phyloP scores from a whole-genome alignment of 164 flowering plant species.

The Berberis thunbergii region DNA sequence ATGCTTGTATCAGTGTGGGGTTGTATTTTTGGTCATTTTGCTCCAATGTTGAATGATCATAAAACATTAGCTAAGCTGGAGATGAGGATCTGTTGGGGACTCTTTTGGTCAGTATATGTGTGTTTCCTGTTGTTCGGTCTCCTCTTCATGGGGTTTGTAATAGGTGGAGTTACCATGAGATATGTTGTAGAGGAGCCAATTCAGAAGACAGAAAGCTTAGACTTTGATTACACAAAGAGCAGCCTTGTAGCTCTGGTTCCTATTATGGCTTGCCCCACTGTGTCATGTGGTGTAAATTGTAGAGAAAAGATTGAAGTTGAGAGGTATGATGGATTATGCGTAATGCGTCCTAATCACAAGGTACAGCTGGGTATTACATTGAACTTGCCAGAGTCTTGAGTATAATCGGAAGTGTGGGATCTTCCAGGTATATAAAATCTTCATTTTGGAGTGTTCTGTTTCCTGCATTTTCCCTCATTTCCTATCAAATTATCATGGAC shows the following conservation, averaged over 20 bases:
- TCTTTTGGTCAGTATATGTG: slow-evolving; percentile 62
- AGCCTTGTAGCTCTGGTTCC: slow-evolving; percentile 72
- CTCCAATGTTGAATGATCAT: slow-evolving; percentile 22
- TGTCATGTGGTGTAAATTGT: slow-evolving; percentile 23
- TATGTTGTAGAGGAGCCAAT: slow-evolving; percentile 59
- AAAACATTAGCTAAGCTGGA: slow-evolving; percentile 20
- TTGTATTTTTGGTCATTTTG: slow-evolving; percentile 8
- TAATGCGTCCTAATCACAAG: slow-evolving; percentile 49
- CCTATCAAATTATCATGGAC: no score
- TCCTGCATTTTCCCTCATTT: slow-evolving; percentile 3
- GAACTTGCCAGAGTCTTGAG: slow-evolving; percentile 67
- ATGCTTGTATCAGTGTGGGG: slow-evolving; percentile 18
- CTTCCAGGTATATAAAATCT: slow-evolving; percentile 33
- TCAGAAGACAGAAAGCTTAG: slow-evolving; percentile 38
- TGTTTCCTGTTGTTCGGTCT: slow-evolving; percentile 39
- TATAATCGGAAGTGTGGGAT: slow-evolving; percentile 51
- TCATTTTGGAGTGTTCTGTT: neutral
- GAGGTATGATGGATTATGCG: slow-evolving; percentile 15
- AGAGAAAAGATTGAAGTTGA: slow-evolving; percentile 24
- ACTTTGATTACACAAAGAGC: slow-evolving; percentile 65
- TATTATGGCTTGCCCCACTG: slow-evolving; percentile 23
- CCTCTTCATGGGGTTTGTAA: slow-evolving; percentile 37
- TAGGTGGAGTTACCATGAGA: slow-evolving; percentile 52
- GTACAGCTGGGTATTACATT: slow-evolving; percentile 44
- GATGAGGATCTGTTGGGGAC: slow-evolving; percentile 43